These are phyloP conservation scores for Daldinia decipiens DNA, from an alignment of 495 filamentous ascomycete species.

Conservation along the genomic window DNA sequence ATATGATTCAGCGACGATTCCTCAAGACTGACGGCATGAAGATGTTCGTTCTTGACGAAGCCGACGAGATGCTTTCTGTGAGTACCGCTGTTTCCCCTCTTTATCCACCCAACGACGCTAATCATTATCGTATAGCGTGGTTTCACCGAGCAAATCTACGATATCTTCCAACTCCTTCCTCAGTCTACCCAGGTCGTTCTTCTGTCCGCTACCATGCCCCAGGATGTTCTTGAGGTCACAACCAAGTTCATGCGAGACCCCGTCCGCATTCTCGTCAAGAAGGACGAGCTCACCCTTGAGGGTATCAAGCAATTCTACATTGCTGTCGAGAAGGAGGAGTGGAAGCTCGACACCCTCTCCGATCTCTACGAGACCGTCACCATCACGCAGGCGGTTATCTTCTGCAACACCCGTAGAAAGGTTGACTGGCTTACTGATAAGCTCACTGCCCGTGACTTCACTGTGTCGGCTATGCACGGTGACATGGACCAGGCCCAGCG, in stretches of 20 bases:
- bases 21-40: conserved; percentile 96
- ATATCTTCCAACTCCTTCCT: conserved; percentile 97
- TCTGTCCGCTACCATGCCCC: conserved; percentile 95
- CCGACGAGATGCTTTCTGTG: conserved; percentile 97
- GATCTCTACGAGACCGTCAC: conserved; percentile 99
- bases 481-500: conserved; percentile 98
- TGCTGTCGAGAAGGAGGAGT: conserved; percentile 99
- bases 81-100: conserved; percentile 41
- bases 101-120: conserved; percentile 25
- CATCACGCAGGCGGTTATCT: conserved; percentile 99
- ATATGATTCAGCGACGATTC: conserved; percentile 98
- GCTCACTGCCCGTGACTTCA: conserved; percentile 97
- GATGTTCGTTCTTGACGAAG: conserved; percentile 99
- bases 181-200: conserved; percentile 98
- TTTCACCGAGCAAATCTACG: conserved; percentile 99
- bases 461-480: conserved; percentile 98
- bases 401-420: conserved; percentile 99
- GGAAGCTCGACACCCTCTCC: conserved; percentile 99
- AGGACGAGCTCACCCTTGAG: conserved; percentile 97
- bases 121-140: conserved; percentile 70
- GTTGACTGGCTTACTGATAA: conserved; percentile 99
- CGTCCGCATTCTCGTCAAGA: conserved; percentile 98
- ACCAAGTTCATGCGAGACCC: conserved; percentile 99
- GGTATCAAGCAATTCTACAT: conserved; percentile 99
- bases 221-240: conserved; percentile 98